Conservation (phyloP, 116 monocot species). For the Dioscorea cayenensis region DNA sequence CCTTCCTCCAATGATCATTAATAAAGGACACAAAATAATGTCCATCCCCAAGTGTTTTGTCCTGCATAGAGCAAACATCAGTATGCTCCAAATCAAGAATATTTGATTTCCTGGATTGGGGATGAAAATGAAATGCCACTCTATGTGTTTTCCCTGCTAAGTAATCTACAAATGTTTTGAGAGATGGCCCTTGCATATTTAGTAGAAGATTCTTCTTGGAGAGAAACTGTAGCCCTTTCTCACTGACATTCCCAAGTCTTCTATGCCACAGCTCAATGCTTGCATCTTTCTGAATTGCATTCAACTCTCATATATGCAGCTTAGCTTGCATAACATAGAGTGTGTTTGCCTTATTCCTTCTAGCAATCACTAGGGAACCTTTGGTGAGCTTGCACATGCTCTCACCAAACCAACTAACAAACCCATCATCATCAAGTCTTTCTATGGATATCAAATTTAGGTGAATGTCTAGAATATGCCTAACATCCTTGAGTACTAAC, state of each 20-base stretch:
- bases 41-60: conserved; percentile 1
- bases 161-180: background rate
- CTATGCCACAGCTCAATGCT: background rate
- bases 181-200: background rate
- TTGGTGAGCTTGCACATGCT: no score
- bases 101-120: background rate
- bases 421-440: no score
- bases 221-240: conserved; percentile 1
- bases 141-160: background rate
- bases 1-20: background rate
- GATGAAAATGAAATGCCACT: background rate
- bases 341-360: no score
- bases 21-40: conserved; percentile 9
- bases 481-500: no score
- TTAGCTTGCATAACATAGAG: no score
- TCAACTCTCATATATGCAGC: no score
- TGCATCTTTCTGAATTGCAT: no score
- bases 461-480: no score
- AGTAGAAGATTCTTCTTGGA: conserved; percentile 2
- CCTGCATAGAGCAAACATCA: no score
- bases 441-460: no score
- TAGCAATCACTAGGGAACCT: no score
- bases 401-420: no score
- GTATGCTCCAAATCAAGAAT: conserved; percentile 1
- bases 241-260: conserved; percentile 5